phyloP scores from a whole-genome alignment of 1,284 basidiomycete genomes.

The Porogramme epimiltina region DNA sequence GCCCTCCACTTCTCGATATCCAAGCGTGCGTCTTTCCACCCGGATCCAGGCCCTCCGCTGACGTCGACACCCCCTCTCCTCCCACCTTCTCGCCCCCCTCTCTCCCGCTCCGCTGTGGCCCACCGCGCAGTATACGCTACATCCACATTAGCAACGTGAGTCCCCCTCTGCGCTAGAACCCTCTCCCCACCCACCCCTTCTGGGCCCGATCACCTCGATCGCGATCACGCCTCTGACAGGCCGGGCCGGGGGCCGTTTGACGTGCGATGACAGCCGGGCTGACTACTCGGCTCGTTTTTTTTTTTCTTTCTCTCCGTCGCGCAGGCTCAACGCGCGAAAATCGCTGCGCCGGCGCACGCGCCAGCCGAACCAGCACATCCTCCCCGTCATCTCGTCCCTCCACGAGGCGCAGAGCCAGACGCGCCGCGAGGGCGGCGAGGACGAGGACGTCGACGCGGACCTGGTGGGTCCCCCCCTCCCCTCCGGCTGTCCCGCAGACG shows the following conservation, averaged over 20 bases:
- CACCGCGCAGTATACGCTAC: conserved; percentile 17
- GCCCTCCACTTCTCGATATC: conserved; percentile 53
- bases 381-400: conserved; percentile 17
- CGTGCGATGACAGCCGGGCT: too few species aligned
- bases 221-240: not conserved
- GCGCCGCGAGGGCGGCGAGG: not conserved
- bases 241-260: not conserved
- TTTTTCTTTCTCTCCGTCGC: too few species aligned
- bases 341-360: conserved; percentile 17
- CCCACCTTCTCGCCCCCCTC: not conserved
- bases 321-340: conserved; percentile 25
- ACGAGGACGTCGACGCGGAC: not conserved
- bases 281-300: too few species aligned
- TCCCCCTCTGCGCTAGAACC: conserved; percentile 34
- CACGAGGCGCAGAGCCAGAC: conserved; percentile 19
- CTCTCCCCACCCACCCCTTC: not conserved
- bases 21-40: conserved; percentile 40
- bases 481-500: too few species aligned
- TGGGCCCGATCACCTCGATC: not conserved
- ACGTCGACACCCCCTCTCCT: not conserved
- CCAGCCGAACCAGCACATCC: conserved; percentile 16
- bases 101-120: too few species aligned
- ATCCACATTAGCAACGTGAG: conserved; percentile 44
- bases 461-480: too few species aligned
- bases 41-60: not conserved